Base-by-base conservation (phyloP, 2,329 filamentous ascomycete genomes). In the Fusarium cicatricum region DNA sequence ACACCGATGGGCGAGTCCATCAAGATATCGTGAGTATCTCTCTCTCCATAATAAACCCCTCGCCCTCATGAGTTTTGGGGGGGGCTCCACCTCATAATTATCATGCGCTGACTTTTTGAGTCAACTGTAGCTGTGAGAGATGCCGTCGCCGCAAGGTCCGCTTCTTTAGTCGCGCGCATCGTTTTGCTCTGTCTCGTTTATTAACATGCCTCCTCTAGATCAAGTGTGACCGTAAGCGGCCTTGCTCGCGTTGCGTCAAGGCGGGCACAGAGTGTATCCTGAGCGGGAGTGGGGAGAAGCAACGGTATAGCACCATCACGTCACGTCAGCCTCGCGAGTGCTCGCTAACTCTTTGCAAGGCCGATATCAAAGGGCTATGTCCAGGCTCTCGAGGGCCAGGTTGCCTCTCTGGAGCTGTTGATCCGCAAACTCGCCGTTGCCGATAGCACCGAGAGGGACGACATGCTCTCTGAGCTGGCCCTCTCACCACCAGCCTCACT, bases 151-250 rank as follows among this genome's bases (percentile, higher is more conserved):
- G 77, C 51, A 79, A 79, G 72, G 77, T 79, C 39, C 40, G 65
- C 42, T 36, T 10, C 19, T 34, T 9, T 14, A 8, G 15, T 3
- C 19, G 14, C n/a, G 32, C 12, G 19, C 12, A n/a, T n/a, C 4
- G 16, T 23, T 28, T 3, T n/a, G n/a, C n/a, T n/a, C 10, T 21
- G 17, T 14, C 2, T 33, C 17, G n/a, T 19, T 17, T 11, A 12
- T 43, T 60, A 4, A 60, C n/a, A n/a, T 2, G 11, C 15, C 4
- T 33, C 16, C 12, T 42, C 14, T 41, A 83, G 75, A 78, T 84
- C 32, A 84, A 82, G 72, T 85, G 82, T 66, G 78, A 83, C 64
- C 78, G 81, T 4, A 76, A 76, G 39, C 70, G 75, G 12, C 82
- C 82, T 11, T 85, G 82, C 62, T 77, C 76, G 28, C 78, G 78